Percentiles rank a stretch among this genome's conserved stretches.
These are phyloP conservation scores for Escovopsis sp. DNA, from an alignment of 2,329 filamentous ascomycete genomes.

Conservation along the genomic window DNA sequence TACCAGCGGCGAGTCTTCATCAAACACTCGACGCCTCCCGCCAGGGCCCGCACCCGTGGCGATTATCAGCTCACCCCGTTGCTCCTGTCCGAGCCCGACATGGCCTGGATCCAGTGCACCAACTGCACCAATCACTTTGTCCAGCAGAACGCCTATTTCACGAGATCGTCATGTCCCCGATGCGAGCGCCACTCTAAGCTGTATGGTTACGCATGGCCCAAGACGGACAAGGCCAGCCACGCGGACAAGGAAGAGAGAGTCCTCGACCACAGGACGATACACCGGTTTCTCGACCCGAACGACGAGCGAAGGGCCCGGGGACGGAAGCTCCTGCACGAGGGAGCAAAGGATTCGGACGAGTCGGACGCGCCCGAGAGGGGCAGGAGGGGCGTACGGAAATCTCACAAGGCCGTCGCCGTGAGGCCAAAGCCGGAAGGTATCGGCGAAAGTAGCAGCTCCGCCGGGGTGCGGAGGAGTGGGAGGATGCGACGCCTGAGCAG, in stretches of 20 bases:
- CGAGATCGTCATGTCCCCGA: constrained; percentile 70
- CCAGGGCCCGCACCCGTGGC: constrained; percentile 42
- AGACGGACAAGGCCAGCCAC: constrained; percentile 69
- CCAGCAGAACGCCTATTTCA: constrained; percentile 77
- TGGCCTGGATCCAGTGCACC: constrained; percentile 78
- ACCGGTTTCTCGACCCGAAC: constrained; percentile 63
- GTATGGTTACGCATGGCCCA: constrained; percentile 92
- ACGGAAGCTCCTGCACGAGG: constrained; percentile 13
- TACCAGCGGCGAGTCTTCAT: constrained; percentile 19
- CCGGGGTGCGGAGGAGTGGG: constrained; percentile 19
- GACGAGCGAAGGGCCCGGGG: constrained; percentile 47
- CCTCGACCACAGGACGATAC: constrained; percentile 73
- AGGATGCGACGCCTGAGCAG: constrained; percentile 20
- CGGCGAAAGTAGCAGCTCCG: background rate
- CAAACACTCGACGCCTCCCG: constrained; percentile 19
- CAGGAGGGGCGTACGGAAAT: constrained; percentile 6
- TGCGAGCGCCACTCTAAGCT: constrained; percentile 93
- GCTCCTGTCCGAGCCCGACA: constrained; percentile 59
- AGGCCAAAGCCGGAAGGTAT: constrained; percentile 1
- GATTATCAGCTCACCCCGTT: constrained; percentile 73
- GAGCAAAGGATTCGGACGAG: constrained; percentile 12
- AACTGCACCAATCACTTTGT: constrained; percentile 75
- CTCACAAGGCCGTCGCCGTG: constrained; percentile 6
- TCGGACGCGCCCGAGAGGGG: constrained; percentile 11
- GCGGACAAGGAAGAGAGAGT: constrained; percentile 58